These are phyloP conservation scores for Agrocybe pediades DNA, from an alignment of 768 basidiomycete species.

Conservation along the genomic window DNA sequence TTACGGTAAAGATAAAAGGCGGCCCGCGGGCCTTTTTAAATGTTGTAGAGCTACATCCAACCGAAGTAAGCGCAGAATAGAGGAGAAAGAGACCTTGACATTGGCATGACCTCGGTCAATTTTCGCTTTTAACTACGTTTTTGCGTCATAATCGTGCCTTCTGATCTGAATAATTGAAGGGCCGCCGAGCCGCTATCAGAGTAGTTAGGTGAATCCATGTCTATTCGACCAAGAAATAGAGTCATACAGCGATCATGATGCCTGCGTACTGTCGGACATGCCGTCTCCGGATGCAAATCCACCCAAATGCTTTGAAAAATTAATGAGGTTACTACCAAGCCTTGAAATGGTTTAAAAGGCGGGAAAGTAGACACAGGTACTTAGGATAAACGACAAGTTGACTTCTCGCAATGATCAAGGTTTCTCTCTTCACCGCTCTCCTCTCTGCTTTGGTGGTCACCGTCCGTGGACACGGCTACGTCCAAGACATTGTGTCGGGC, in stretches of 20 bases:
- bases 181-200: neutral
- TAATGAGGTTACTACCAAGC: neutral
- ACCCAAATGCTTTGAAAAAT: neutral
- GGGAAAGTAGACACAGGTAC: neutral
- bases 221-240: no score
- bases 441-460: slow-evolving; percentile 5
- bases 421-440: neutral
- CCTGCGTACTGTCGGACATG: neutral
- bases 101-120: neutral
- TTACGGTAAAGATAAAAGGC: no score
- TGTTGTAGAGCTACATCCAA: neutral
- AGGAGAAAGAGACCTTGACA: neutral
- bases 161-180: neutral
- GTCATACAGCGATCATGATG: neutral
- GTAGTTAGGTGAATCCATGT: neutral
- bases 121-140: neutral
- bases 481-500: slow-evolving; percentile 37
- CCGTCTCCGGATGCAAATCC: neutral
- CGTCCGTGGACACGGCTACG: slow-evolving; percentile 38
- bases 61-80: neutral
- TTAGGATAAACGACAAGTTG: neutral
- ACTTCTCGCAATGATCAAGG: neutral
- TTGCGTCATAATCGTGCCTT: neutral
- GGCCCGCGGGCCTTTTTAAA: no score
- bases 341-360: neutral